phyloP scores from a whole-genome alignment of 352 stramenopile genomes.

The Pythium phragmiticola region DNA sequence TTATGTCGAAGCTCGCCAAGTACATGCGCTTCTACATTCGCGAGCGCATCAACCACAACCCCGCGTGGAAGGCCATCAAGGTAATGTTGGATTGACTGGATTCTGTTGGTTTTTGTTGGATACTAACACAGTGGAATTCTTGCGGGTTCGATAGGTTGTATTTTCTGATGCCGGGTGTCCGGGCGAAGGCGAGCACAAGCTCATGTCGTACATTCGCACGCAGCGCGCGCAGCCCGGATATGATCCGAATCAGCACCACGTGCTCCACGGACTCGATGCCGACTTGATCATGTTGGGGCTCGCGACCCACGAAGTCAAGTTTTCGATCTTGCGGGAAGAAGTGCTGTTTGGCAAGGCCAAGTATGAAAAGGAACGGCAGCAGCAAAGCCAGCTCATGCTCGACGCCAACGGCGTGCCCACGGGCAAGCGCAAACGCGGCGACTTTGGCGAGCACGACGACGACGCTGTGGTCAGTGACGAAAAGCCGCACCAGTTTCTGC shows the following conservation, averaged over 20 bases:
- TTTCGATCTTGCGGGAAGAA: conserved; percentile 98
- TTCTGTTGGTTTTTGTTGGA: background rate
- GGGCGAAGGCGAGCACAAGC: conserved; percentile 99
- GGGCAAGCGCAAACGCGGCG: conserved; percentile 71
- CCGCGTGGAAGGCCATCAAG: conserved; percentile 94
- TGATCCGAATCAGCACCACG: conserved; percentile 96
- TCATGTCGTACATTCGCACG: conserved; percentile 97
- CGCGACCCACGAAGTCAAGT: conserved; percentile 98
- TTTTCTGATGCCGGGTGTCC: conserved; percentile 96
- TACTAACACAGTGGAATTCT: background rate
- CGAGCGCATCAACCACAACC: conserved; percentile 93
- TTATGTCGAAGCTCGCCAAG: conserved; percentile 95
- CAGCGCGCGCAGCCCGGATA: conserved; percentile 95
- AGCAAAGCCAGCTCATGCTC: conserved; percentile 57
- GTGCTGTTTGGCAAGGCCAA: conserved; percentile 87
- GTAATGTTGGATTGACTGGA: conserved; percentile 20
- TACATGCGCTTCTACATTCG: conserved; percentile 92
- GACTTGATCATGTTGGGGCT: conserved; percentile 99
- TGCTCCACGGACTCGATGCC: conserved; percentile 97
- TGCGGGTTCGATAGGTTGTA: conserved; percentile 65
- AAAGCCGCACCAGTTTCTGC: conserved; percentile 93
- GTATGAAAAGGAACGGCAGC: conserved; percentile 69
- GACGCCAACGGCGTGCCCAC: conserved; percentile 72
- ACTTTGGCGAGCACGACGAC: conserved; percentile 82
- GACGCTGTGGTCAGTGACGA: conserved; percentile 80